A percentile compares a stretch with the other conserved stretches of the same genome.
These are phyloP conservation scores for Calonectria crousiana DNA, from an alignment of 2,329 filamentous ascomycete species.

Conservation along the genomic window DNA sequence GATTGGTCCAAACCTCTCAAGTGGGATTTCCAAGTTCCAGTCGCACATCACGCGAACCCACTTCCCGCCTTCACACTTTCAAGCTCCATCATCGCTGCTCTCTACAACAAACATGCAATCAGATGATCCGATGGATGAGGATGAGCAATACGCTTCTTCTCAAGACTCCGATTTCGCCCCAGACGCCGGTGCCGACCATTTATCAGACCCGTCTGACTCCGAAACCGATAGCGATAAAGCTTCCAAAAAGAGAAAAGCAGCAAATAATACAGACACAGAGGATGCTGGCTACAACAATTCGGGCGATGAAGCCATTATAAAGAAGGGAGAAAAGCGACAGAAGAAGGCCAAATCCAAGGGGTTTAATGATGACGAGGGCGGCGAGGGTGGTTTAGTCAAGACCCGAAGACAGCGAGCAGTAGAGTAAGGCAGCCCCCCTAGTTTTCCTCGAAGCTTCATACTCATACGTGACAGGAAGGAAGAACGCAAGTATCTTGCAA, in stretches of 20 bases:
- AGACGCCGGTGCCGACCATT: conserved; percentile 63
- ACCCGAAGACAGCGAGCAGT: conserved; percentile 77
- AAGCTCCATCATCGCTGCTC: not conserved
- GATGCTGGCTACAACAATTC: conserved; percentile 73
- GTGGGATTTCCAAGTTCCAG: not conserved
- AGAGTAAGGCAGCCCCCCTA: conserved; percentile 60
- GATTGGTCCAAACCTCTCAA: not conserved
- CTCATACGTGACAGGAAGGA: conserved; percentile 59
- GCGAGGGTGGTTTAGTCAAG: conserved; percentile 75
- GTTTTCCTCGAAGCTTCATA: not conserved
- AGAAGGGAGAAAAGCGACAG: conserved; percentile 68
- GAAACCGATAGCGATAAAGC: conserved; percentile 52
- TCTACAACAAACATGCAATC: conserved; percentile 53
- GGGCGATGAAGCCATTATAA: conserved; percentile 78
- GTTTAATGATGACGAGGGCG: conserved; percentile 66
- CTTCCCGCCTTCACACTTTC: not conserved
- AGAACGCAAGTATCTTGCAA: conserved; percentile 65
- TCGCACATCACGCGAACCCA: conserved; percentile 11
- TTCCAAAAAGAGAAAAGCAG: conserved; percentile 41
- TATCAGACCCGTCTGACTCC: conserved; percentile 64
- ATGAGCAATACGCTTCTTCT: conserved; percentile 75
- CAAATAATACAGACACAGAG: conserved; percentile 43
- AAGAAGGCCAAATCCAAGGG: conserved; percentile 58
- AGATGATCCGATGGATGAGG: conserved; percentile 58
- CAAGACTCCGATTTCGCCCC: conserved; percentile 81